phyloP scores from a whole-genome alignment of 2,329 filamentous ascomycete genomes.

The Aureobasidium lini region DNA sequence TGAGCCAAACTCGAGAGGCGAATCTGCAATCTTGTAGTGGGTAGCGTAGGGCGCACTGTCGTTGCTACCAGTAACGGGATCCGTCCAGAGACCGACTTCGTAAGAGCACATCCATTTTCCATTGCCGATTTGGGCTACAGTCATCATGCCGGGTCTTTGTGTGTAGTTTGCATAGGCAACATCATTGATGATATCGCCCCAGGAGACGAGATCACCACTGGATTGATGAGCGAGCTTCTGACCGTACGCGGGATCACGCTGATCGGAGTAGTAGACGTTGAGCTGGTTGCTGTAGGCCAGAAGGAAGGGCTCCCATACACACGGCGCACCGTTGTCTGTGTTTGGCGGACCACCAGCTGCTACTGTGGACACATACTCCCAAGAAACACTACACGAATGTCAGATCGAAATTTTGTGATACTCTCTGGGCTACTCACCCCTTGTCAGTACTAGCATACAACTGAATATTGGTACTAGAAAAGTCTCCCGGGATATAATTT shows the following conservation, averaged over 20 bases:
- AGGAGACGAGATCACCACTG: slow-evolving; percentile 51
- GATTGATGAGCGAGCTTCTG: slow-evolving; percentile 63
- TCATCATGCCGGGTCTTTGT: slow-evolving; percentile 62
- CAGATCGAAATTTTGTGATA: background rate
- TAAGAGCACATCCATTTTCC: slow-evolving; percentile 58
- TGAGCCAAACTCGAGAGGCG: slow-evolving; percentile 42
- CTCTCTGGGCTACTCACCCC: slow-evolving; percentile 30
- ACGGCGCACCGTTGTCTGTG: slow-evolving; percentile 57
- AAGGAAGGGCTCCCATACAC: slow-evolving; percentile 70
- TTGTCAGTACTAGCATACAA: slow-evolving; percentile 58
- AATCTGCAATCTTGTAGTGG: slow-evolving; percentile 41
- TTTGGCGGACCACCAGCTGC: slow-evolving; percentile 54
- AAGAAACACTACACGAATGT: slow-evolving; percentile 30
- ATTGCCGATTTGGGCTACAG: slow-evolving; percentile 49
- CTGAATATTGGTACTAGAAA: slow-evolving; percentile 60
- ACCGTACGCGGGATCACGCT: slow-evolving; percentile 57
- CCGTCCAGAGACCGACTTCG: slow-evolving; percentile 43
- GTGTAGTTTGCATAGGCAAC: slow-evolving; percentile 55
- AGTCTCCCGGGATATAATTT: slow-evolving; percentile 51
- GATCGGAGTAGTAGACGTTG: slow-evolving; percentile 64
- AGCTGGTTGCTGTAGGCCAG: slow-evolving; percentile 51
- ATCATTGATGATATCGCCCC: slow-evolving; percentile 54
- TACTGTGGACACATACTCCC: slow-evolving; percentile 61
- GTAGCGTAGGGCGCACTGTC: slow-evolving; percentile 38
- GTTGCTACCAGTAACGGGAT: slow-evolving; percentile 30